Percentiles rank a stretch among this genome's conserved stretches.
Conservation (phyloP, 108 stramenopile genomes). For the Mayamaea pseudoterrestris region DNA sequence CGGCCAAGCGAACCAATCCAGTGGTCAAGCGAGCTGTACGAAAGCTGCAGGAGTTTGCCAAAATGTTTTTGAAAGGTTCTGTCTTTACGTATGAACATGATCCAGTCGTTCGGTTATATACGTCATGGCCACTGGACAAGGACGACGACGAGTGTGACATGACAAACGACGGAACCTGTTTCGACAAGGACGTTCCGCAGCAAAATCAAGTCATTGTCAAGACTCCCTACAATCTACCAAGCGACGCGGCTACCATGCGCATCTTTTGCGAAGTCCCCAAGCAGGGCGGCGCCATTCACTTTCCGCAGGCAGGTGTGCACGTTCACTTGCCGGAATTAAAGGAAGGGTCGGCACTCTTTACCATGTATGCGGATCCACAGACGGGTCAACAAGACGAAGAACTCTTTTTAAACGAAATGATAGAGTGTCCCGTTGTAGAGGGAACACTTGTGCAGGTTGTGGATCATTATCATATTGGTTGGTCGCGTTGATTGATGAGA, state of each 20-base stretch:
- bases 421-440: conserved; percentile 1
- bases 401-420: not conserved
- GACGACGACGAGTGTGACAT: not conserved
- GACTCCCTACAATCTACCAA: not conserved
- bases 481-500: too few relatives aligned
- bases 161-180: not conserved
- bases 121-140: not conserved
- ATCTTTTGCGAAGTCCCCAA: conserved; percentile 1
- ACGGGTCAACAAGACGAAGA: not conserved
- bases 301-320: not conserved
- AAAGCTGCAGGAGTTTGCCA: not conserved
- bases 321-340: not conserved
- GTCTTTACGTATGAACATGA: not conserved
- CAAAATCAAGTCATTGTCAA: not conserved
- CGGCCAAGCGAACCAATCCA: not conserved
- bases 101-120: not conserved
- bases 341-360: not conserved
- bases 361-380: not conserved
- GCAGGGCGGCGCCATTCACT: not conserved
- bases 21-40: not conserved
- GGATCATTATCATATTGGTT: too few relatives aligned
- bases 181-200: not conserved
- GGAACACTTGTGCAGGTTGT: too few relatives aligned
- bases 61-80: not conserved
- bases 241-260: not conserved